phyloP scores from a whole-genome alignment of 1,139 yeast genomes.

The Saccharomyces uvarum region DNA sequence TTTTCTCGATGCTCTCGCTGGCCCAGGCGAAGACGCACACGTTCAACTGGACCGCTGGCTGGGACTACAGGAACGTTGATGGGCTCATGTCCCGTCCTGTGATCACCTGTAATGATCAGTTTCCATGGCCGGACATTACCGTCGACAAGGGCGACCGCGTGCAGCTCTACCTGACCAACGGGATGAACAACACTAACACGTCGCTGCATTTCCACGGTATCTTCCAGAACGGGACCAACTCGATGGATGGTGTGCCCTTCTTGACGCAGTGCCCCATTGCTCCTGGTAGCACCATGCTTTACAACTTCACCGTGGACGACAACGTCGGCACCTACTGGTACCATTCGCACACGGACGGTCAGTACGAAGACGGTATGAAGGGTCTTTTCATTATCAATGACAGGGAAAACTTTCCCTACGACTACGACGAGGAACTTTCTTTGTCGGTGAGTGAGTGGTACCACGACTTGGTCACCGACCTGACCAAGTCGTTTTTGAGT shows the following conservation, averaged over 20 bases:
- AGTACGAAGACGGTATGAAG: slow-evolving; percentile 88
- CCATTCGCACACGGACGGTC: slow-evolving; percentile 81
- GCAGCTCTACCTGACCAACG: slow-evolving; percentile 59
- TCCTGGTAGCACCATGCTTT: slow-evolving; percentile 58
- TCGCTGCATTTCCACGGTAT: slow-evolving; percentile 88
- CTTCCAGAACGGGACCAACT: slow-evolving; percentile 64
- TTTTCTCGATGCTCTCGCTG: neutral
- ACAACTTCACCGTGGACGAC: slow-evolving; percentile 73
- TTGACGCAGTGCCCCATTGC: slow-evolving; percentile 84
- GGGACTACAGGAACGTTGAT: slow-evolving; percentile 70
- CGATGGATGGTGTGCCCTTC: slow-evolving; percentile 85
- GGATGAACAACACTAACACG: slow-evolving; percentile 57
- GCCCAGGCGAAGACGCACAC: slow-evolving; percentile 49
- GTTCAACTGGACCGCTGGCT: slow-evolving; percentile 67
- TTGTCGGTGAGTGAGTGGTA: slow-evolving; percentile 78
- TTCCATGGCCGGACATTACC: slow-evolving; percentile 77
- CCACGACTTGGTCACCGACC: slow-evolving; percentile 50
- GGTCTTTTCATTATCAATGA: slow-evolving; percentile 69
- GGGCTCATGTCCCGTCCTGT: slow-evolving; percentile 59
- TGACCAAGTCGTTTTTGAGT: slow-evolving; percentile 51
- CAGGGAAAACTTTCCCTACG: slow-evolving; percentile 37
- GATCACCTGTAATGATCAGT: slow-evolving; percentile 71
- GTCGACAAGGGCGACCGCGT: slow-evolving; percentile 75
- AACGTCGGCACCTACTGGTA: slow-evolving; percentile 93
- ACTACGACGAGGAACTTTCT: slow-evolving; percentile 69